Evolutionary conservation across 306 rosid genomes (phyloP), one percentile per base, ranked within the genome.

Genomic region (Sphenostylis stenocarpa): DNA sequence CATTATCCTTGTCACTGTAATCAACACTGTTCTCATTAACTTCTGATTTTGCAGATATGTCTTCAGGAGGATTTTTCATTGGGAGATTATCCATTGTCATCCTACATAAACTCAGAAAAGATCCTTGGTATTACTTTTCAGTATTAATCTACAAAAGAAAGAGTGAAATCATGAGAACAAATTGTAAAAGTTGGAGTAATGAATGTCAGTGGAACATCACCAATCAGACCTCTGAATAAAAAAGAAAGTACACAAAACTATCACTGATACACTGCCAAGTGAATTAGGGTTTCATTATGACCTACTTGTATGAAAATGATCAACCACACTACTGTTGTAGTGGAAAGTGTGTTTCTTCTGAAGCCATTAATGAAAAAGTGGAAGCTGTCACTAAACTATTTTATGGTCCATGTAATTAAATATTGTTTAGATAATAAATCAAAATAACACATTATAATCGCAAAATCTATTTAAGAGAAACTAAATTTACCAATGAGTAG

Each of bases 111-210:
- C 41, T 34, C 14, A 17, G 17, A 26, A 70, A 20, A n/a, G 23
- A 58, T 31, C 9, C 41, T 43, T 56, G 76, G 19, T 47, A 33
- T 47, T 51, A 24, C 12, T 74, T 24, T 55, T 20, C 6, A 68
- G 77, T 72, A 47, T 75, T 28, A 7, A 34, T 24, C 63, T 53
- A 38, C 29, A 80, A 66, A 73, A 6, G 23, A 33, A 63, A 38
- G 28, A 38, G 26, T 62, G 4, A 70, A 23, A 68, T 41, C 26
- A 57, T 23, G 29, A 15, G 26, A 3, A 44, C 24, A 80, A 21
- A 57, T 14, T 4, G 3, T 7, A 45, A 41, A 29, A 16, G 17
- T 23, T 78, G 1, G n/a, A 16, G 26, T n/a, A 2, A 48, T 48
- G 7, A 51, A 56, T 43, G 34, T 39, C 14, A 23, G 16, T 19